Evolutionary conservation across 1,284 basidiomycete genomes (phyloP), one percentile per base, ranked within the genome.

Genomic region (Psilocybe mexicana): DNA sequence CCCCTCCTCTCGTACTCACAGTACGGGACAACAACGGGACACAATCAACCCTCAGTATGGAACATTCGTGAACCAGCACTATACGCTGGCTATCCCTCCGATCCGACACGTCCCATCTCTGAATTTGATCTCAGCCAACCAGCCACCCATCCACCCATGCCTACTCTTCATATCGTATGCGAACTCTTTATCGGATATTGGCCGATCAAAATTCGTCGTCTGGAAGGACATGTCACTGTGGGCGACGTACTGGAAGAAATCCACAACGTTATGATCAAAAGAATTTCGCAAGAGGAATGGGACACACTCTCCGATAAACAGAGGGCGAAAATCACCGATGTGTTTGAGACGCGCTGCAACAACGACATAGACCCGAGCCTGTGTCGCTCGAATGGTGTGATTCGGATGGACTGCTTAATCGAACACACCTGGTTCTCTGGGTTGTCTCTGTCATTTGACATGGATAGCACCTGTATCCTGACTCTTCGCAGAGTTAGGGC

Each of bases 351-450:
- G 14, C 79, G 83, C 11, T 81, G 74, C 67, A 67, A 72, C 43
- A 57, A 57, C 6, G 70, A 77, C 1, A 61, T 64, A 2, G 67
- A 75, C 52, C 74, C 74, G 24, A 61, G 63, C 8, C 66, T 61
- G 44, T 67, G 72, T 18, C 74, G 74, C 23, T 59, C 64, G 8
- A 68, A 67, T 5, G 82, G 82, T 2, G 70, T 84, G 2, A 68
- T 76, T 63, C 72, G 83, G 43, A 67, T 77, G 14, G 82, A 84
- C 52, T 81, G 75, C 63, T 62, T 84, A 25, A 71, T 80, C 18
- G 67, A 71, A 47, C 79, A 80, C 53, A 79, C 76, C 2, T 58
- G 70, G 30, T 85, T 84, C 52, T 80, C 73, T n/a, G 83, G 83
- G 11, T 67, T 85, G 30, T 74, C 80, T 14, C 65, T 72, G 6